Conservation (phyloP, 768 basidiomycete genomes). For the Phlegmacium glaucopus region DNA sequence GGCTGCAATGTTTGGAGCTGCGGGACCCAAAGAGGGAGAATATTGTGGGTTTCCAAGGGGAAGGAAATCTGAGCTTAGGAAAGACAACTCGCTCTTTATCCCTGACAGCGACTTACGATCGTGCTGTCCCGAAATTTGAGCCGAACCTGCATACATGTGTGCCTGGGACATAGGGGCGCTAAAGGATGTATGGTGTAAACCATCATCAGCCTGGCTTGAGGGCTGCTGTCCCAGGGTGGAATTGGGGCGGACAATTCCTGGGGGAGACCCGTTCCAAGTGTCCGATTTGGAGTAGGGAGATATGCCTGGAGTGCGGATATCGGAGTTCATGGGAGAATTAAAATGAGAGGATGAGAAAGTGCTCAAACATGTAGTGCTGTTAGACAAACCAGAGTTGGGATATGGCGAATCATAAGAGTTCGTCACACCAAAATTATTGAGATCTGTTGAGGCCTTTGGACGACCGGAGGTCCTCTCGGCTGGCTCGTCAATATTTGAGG, state of each 20-base stretch:
- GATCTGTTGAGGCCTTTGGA: constrained; percentile 46
- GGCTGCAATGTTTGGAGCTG: constrained; percentile 37
- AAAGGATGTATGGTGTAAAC: constrained; percentile 65
- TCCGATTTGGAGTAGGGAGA: constrained; percentile 49
- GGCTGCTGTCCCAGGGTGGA: constrained; percentile 63
- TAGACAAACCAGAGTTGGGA: constrained; percentile 47
- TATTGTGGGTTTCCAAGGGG: constrained; percentile 36
- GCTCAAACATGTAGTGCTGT: constrained; percentile 47
- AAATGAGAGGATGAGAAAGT: constrained; percentile 47
- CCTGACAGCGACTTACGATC: constrained; percentile 54
- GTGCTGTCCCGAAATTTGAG: constrained; percentile 70
- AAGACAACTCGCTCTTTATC: constrained; percentile 73
- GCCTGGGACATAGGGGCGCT: constrained; percentile 53
- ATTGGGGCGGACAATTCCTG: constrained; percentile 61
- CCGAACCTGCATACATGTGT: constrained; percentile 63
- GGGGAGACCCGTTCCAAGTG: constrained; percentile 52
- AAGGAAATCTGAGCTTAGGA: constrained; percentile 57
- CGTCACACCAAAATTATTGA: constrained; percentile 37
- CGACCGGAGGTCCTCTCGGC: constrained; percentile 37
- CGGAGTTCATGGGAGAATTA: constrained; percentile 44
- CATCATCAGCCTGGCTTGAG: constrained; percentile 57
- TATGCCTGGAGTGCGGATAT: constrained; percentile 40
- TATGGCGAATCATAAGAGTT: constrained; percentile 46
- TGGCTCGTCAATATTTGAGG: constrained; percentile 39
- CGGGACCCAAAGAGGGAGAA: constrained; percentile 44